Evolutionary conservation across 306 rosid species (phyloP), one percentile per base, ranked within the genome.

Genomic region (Nissolia schottii): DNA sequence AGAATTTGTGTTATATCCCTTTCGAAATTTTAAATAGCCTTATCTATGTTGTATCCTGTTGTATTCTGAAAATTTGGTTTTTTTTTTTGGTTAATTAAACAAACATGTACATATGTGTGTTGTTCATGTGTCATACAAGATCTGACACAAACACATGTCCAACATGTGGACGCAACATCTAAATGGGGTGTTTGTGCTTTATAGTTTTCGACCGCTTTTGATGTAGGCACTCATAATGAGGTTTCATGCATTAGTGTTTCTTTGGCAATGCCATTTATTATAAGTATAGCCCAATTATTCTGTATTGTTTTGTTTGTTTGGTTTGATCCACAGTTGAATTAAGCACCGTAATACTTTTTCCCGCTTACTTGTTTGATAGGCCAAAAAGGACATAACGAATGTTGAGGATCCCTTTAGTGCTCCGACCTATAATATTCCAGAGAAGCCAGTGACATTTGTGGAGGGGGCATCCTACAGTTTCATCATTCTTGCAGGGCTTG

Each of bases 341-440:
- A 37, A 45, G 66, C 0, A 24, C 9, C 46, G 11, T 35, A 60
- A 59, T 15, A 31, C 64, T 46, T 57, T 25, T 34, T 6, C 40
- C 3, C 48, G 7, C 22, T 5, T 10, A 2, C 35, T 75, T 59
- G 12, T 23, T 57, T 85, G 74, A 49, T 87, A 95, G 99, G 67
- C 79, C 50, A 88, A 83, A 82, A 95, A 92, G 75, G 99, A 90
- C 23, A 27, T 95, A 70, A 69, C 96, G n/a, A 89, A 86, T 2
- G 80, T 84, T 43, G 96, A 92, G 75, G 96, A 92, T 81, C 93
- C 97, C 34, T 95, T 89, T 75, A 88, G 82, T 83, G 73, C 96
- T 80, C 96, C 92, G 5, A 95, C 99, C 0, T 86, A 92, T 81
- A 89, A 92, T 53, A 95, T 95, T 82, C 97, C 99, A 20, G 92